Evolutionary conservation across 495 filamentous ascomycete species (phyloP).

Genomic region (Mytilinidion resinicola): DNA sequence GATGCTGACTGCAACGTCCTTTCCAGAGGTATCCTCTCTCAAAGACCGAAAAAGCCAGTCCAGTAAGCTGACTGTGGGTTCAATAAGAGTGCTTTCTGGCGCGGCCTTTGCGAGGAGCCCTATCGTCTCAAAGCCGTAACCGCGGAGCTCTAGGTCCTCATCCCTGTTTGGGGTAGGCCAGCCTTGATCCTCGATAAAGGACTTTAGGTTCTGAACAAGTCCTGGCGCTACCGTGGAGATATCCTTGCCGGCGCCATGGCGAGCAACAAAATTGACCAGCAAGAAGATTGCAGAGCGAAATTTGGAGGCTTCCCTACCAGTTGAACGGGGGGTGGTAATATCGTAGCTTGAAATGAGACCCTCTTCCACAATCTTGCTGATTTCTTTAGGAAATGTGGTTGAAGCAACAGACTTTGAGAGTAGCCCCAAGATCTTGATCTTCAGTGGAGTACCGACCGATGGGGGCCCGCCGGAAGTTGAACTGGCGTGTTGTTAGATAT

Average conservation of each 20-base stretch:
- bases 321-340: slow-evolving; percentile 32
- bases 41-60: slow-evolving; percentile 76
- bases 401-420: slow-evolving; percentile 69
- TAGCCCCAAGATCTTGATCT: slow-evolving; percentile 65
- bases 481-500: neutral
- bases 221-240: slow-evolving; percentile 59
- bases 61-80: slow-evolving; percentile 54
- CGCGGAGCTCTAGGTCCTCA: slow-evolving; percentile 33
- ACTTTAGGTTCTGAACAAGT: slow-evolving; percentile 63
- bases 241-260: slow-evolving; percentile 56
- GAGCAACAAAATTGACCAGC: slow-evolving; percentile 81
- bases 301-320: slow-evolving; percentile 63
- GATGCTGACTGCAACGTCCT: slow-evolving; percentile 73
- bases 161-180: slow-evolving; percentile 59
- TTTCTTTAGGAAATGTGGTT: slow-evolving; percentile 56
- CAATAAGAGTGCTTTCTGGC: slow-evolving; percentile 47
- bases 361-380: slow-evolving; percentile 64
- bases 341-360: slow-evolving; percentile 44
- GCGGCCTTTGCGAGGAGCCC: slow-evolving; percentile 61
- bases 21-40: slow-evolving; percentile 68
- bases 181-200: slow-evolving; percentile 72
- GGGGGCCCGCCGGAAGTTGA: slow-evolving; percentile 39
- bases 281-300: slow-evolving; percentile 78
- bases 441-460: slow-evolving; percentile 59
- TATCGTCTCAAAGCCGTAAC: slow-evolving; percentile 63